Percentiles rank a stretch among this genome's conserved stretches.
These are phyloP conservation scores for Cyberlindnera xishuangbannaensis DNA, from an alignment of 805 yeast species.

Conservation along the genomic window DNA sequence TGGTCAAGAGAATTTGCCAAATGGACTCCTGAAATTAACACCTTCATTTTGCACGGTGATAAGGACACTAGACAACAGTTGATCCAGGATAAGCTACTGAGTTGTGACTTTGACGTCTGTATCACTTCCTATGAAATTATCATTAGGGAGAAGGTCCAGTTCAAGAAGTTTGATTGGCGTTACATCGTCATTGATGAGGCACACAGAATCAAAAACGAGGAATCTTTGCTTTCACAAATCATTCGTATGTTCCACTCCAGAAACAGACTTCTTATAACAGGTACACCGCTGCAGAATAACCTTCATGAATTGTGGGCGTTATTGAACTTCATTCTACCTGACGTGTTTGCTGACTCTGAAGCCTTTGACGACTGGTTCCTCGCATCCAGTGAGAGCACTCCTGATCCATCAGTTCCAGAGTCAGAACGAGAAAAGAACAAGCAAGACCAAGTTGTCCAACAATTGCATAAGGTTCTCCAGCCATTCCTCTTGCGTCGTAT, in stretches of 20 bases:
- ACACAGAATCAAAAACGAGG: conserved; percentile 73
- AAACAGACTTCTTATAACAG: conserved; percentile 68
- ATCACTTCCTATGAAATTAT: conserved; percentile 64
- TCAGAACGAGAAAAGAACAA: conserved; percentile 29
- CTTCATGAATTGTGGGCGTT: conserved; percentile 79
- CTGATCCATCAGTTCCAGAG: conserved; percentile 29
- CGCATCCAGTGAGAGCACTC: conserved; percentile 24
- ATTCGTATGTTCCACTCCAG: conserved; percentile 66
- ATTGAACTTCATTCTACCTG: conserved; percentile 70
- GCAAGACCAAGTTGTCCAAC: conserved; percentile 53
- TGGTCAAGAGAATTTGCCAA: conserved; percentile 73
- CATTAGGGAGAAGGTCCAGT: conserved; percentile 63
- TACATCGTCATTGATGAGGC: conserved; percentile 80
- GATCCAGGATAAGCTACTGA: conserved; percentile 42
- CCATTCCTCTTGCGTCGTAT: conserved; percentile 75
- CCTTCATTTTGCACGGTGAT: conserved; percentile 68
- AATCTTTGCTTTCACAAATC: conserved; percentile 57
- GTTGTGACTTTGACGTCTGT: conserved; percentile 67
- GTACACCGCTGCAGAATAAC: conserved; percentile 79
- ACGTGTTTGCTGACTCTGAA: conserved; percentile 66
- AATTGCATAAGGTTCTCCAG: conserved; percentile 67
- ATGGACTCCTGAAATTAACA: conserved; percentile 78
- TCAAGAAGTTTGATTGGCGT: conserved; percentile 67
- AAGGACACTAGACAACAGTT: conserved; percentile 58
- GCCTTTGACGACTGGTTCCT: conserved; percentile 74